Evolutionary conservation across 2,329 filamentous ascomycete genomes (phyloP), one percentile per base, ranked within the genome.

Genomic region (Aspergillus fructus): DNA sequence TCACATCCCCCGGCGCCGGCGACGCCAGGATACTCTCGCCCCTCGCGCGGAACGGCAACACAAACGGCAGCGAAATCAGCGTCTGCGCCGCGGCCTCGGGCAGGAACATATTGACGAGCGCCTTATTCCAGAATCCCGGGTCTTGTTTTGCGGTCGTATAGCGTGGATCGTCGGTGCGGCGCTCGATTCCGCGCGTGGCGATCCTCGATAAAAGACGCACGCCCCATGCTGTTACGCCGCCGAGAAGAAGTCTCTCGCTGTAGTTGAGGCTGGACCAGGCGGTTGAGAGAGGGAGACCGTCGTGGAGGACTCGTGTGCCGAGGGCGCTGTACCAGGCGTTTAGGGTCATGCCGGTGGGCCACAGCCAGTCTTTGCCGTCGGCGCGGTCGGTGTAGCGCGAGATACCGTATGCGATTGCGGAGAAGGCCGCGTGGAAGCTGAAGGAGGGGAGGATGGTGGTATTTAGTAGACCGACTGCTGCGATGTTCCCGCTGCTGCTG

Each of bases 321-420:
- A 86, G 70, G 21, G 84, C 82, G 54, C 77, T 81, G 81, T 83
- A 86, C 84, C 84, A 86, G 6, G 82, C 83, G 65, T 85, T 86
- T 56, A 76, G 68, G 9, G 86, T 78, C 63, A 81, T 81, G 2
- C 76, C 81, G 4, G 76, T 71, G 1, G 83, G 81, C 83, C 83
- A 86, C 5, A 84, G 70, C 75, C 80, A 83, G 66, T 87, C 84
- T 64, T 87, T 87, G n/a, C 79, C 74, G 55, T 86, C 84, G 9
- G 82, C 78, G n/a, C 78, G 76, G 63, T 84, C 70, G 7, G 81
- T 83, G 49, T 79, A 76, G 23, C 82, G 75, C 1, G 80, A 80
- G 30, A 78, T 73, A 8, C 76, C 76, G 64, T 83, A 87, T 0
- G 83, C 78, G 33, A 81, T 75, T 30, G 81, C 63, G 9, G 81